These are phyloP conservation scores for Phytophthora syringae DNA, from an alignment of 352 stramenopile species.

Conservation along the genomic window DNA sequence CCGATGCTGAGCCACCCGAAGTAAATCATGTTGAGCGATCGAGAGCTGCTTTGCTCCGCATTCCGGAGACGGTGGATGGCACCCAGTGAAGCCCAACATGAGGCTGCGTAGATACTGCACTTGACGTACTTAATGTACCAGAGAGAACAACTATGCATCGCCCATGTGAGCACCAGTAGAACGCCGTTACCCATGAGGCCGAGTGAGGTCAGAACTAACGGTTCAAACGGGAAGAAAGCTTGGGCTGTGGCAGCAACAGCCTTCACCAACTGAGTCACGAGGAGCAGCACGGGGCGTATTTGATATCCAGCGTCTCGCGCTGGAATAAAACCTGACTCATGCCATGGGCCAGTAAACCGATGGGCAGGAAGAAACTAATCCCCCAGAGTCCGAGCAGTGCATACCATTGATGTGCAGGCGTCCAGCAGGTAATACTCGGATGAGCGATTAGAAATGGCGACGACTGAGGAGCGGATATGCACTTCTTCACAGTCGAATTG, in stretches of 20 bases:
- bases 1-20: conserved; percentile 62
- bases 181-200: conserved; percentile 45
- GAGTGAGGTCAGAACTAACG: conserved; percentile 41
- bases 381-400: conserved; percentile 64
- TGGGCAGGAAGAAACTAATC: conserved; percentile 63
- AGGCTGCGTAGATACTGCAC: conserved; percentile 60
- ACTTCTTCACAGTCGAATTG: conserved; percentile 9
- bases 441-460: conserved; percentile 54
- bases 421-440: conserved; percentile 54
- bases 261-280: conserved; percentile 64
- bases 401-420: conserved; percentile 43
- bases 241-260: conserved; percentile 45
- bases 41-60: conserved; percentile 19
- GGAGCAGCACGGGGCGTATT: conserved; percentile 60
- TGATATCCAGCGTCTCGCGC: conserved; percentile 65
- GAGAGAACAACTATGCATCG: conserved; percentile 55
- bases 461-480: not conserved
- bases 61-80: conserved; percentile 51
- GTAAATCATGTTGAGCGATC: conserved; percentile 61
- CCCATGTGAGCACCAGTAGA: conserved; percentile 44
- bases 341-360: conserved; percentile 59
- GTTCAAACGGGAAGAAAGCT: conserved; percentile 58
- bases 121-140: conserved; percentile 69
- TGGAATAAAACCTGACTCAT: conserved; percentile 77
- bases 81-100: conserved; percentile 57